Base-by-base conservation (phyloP, 2,329 filamentous ascomycete species). In the Sporothrix brasiliensis region DNA sequence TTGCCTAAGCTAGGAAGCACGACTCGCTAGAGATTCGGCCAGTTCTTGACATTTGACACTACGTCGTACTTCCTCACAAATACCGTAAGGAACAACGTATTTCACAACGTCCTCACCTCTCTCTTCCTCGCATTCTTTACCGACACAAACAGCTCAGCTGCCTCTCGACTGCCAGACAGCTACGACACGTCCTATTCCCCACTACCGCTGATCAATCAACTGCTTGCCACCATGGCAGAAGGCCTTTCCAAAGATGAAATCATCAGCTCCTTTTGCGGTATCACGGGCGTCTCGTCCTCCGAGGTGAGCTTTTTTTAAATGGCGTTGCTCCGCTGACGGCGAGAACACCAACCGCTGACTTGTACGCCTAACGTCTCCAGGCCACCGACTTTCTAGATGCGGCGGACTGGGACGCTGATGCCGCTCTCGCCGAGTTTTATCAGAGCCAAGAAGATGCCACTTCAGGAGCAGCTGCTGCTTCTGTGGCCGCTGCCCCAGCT, bases 301-400 rank as follows among this genome's bases (percentile, higher is more conserved):
- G 72, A 63, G 58, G 58, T 63, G 4, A 19, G 58, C 19, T n/a
- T 16, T 5, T 5, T 16, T 6, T 49, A 13, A 49, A 34, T 34
- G 44, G 11, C 44, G 5, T 4, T 34, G 34, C 44, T 16, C 44
- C 3, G 16, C 16, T 19, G 44, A 19, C 14, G 13, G 44, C 7
- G 41, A 47, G 44, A 49, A 19, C 44, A 49, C 44, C 44, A 53
- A 14, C 24, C 24, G 52, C 52, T 54, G 13, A 54, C 54, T 27
- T 7, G 14, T 10, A 1, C 24, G 19, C 53, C 53, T 56, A 34
- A 39, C 54, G 0, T 56, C 21, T 4, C 24, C 39, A 71, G 67
- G 91, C 91, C 61, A 83, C 83, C 70, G 84, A 89, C 72, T 91
- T 91, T 74, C 87, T 94, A 9, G 82, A 83, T 27, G 84, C 85